Percentiles rank a stretch among this genome's conserved stretches.
phyloP scores from a whole-genome alignment of 2,329 filamentous ascomycete species.

The Epichloe brachyelytri region DNA sequence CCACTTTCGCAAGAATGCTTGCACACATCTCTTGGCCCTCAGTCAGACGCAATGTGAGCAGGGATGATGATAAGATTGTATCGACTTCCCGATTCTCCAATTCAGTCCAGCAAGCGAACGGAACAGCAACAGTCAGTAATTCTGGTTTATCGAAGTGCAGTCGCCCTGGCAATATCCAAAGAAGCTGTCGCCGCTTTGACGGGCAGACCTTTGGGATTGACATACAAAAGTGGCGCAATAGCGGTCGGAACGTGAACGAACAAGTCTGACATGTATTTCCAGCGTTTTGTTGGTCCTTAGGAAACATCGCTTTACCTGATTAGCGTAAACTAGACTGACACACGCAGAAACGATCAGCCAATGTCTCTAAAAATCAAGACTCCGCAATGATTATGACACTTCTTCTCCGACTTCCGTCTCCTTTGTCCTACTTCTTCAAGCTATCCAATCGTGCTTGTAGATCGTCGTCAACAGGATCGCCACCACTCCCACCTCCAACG shows the following conservation, averaged over 20 bases:
- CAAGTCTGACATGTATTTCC: neutral
- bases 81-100: too few species aligned
- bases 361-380: neutral
- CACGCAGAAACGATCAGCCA: neutral
- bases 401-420: neutral
- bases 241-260: neutral
- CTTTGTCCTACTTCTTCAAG: constrained; percentile 41
- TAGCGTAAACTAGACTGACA: neutral
- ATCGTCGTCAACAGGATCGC: constrained; percentile 69
- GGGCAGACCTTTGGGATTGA: too few species aligned
- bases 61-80: too few species aligned
- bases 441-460: constrained; percentile 89
- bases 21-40: too few species aligned
- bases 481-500: constrained; percentile 46
- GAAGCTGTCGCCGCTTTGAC: too few species aligned
- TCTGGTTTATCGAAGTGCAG: too few species aligned
- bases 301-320: neutral
- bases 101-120: too few species aligned
- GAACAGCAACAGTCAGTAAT: too few species aligned
- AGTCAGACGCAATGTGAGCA: too few species aligned
- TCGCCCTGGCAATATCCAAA: too few species aligned
- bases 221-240: neutral
- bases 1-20: too few species aligned
- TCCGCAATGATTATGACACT: neutral
- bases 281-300: neutral